Evolutionary conservation across 345 rosid species (phyloP).

Genomic region (Camelina hispida): DNA sequence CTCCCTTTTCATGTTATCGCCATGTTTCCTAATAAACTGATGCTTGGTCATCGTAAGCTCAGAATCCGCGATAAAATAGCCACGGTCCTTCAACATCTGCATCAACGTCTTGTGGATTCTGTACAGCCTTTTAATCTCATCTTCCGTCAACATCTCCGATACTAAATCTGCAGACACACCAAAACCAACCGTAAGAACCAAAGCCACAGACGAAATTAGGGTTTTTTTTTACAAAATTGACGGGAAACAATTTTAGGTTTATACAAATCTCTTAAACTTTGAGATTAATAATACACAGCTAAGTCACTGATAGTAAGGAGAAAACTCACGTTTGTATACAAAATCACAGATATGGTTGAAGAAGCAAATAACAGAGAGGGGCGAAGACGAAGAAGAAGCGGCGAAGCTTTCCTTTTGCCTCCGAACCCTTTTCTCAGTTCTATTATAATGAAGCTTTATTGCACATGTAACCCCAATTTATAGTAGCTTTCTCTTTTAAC

Average conservation of each 20-base stretch:
- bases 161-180: constrained; percentile 1
- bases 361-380: not conserved
- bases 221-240: constrained; percentile 3
- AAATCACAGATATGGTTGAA: not conserved
- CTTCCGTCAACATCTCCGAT: constrained; percentile 66
- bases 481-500: not conserved
- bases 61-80: constrained; percentile 67
- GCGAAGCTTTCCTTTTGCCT: constrained; percentile 22
- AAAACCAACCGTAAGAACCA: not conserved
- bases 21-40: constrained; percentile 64
- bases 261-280: not conserved
- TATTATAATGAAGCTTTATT: not conserved
- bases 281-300: constrained; percentile 1
- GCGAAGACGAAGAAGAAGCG: constrained; percentile 3
- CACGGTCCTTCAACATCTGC: constrained; percentile 85
- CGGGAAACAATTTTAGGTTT: not conserved
- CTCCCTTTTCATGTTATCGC: constrained; percentile 86
- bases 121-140: constrained; percentile 65
- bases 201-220: constrained; percentile 3
- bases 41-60: constrained; percentile 59
- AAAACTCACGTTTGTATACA: constrained; percentile 16
- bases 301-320: not conserved
- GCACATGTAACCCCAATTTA: not conserved
- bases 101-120: constrained; percentile 73
- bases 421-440: constrained; percentile 8